Evolutionary conservation across 345 rosid genomes (phyloP).

Genomic region (Trapa incisa): DNA sequence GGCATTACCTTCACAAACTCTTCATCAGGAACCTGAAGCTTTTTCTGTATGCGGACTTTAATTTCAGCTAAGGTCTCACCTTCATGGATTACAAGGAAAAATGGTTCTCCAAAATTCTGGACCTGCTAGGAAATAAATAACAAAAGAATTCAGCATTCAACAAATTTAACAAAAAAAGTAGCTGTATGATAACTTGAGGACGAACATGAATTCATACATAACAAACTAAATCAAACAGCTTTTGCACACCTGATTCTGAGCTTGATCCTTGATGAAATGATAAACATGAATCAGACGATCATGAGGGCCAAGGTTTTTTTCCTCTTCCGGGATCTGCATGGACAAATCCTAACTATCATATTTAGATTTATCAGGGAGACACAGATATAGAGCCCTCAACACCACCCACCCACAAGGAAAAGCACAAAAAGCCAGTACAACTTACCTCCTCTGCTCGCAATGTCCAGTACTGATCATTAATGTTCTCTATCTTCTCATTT

Average conservation of each 20-base stretch:
- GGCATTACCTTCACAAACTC: slow-evolving; percentile 42
- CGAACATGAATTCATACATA: not conserved
- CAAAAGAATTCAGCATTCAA: not conserved
- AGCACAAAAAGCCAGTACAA: not conserved
- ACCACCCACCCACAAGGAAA: too few species aligned
- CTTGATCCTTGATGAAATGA: slow-evolving; percentile 50
- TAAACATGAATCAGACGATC: slow-evolving; percentile 66
- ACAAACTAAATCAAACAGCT: not conserved
- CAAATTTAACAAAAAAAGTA: not conserved
- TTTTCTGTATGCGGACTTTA: slow-evolving; percentile 54
- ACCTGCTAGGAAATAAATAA: slow-evolving; percentile 25
- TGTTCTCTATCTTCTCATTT: slow-evolving; percentile 58
- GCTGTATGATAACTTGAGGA: not conserved
- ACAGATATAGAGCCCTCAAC: not conserved
- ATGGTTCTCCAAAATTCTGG: slow-evolving; percentile 69
- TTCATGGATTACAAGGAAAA: slow-evolving; percentile 57
- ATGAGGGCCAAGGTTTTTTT: slow-evolving; percentile 48
- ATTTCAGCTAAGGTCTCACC: slow-evolving; percentile 49
- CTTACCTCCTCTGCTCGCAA: slow-evolving; percentile 67
- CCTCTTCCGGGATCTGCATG: slow-evolving; percentile 55
- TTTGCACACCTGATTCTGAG: slow-evolving; percentile 40
- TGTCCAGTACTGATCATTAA: slow-evolving; percentile 75
- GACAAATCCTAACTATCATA: not conserved
- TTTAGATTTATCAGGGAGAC: not conserved
- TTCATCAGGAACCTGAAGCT: slow-evolving; percentile 55